Base-by-base conservation (phyloP, 1,284 basidiomycete species). In the Puccinia coronata region DNA sequence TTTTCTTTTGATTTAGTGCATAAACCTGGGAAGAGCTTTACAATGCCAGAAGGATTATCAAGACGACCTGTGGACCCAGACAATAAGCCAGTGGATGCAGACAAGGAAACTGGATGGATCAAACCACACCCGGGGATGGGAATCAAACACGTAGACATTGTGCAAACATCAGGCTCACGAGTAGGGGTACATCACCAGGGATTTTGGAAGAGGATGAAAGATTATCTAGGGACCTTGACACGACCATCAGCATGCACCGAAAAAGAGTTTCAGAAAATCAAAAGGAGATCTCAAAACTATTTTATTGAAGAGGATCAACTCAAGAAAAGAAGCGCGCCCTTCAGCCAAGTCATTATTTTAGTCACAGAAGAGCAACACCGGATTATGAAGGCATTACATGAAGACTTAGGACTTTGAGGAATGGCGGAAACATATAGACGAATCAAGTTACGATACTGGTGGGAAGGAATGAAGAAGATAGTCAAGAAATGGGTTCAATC, bases 1-100 rank as follows among this genome's bases (percentile, higher is more conserved):
- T 71, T 71, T 49, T 71, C 69, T 28, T 71, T 49, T 28, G 43
- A 71, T 16, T 23, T 71, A 20, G 69, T 71, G 5, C 69, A n/a
- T 53, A 71, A 71, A 71, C 69, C 69, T 4, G 43, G 69, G 25
- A 65, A 65, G 31, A 65, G 34, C 5, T 65, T 65, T 34, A 65
- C 63, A 2, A 31, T 65, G 31, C 63, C 41, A 47, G 69, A 49
- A 23, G 20, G 34, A 65, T 65, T 65, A 23, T 65, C 20, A 18
- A 12, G 63, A 65, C 34, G 34, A 65, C 31, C 8, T 20, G 34
- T 20, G 39, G 34, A 65, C 34, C 16, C 36, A 20, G 63, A 65
- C 18, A 23, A 23, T 9, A n/a, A 9, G 23, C 9, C 55, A 9
- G 23, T 9, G 55, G 63, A 65, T 39, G 36, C 39, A 39, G 63